Evolutionary conservation across 306 rosid genomes (phyloP).

Genomic region (Oxytropis ochrocephala): DNA sequence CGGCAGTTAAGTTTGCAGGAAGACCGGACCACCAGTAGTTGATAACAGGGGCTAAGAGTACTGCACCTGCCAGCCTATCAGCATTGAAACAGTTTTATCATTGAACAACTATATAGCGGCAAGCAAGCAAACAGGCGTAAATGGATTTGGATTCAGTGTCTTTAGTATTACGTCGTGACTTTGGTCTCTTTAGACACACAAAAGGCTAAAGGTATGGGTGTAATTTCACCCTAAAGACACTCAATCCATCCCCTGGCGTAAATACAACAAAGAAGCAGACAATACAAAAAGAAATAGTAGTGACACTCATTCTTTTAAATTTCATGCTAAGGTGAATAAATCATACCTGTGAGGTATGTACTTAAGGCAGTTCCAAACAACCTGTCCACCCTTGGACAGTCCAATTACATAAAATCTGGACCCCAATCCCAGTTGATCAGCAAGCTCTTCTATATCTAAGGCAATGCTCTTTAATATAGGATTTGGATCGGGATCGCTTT

Average conservation of each 20-base stretch:
- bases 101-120: background rate
- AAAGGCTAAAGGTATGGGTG: too few species aligned
- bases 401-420: conserved; percentile 71
- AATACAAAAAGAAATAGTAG: background rate
- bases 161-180: too few species aligned
- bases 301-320: background rate
- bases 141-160: too few species aligned
- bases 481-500: conserved; percentile 89
- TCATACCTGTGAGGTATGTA: conserved; percentile 81
- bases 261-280: background rate
- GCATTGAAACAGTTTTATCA: background rate
- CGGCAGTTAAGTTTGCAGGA: conserved; percentile 55
- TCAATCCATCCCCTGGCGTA: too few species aligned
- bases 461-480: conserved; percentile 64
- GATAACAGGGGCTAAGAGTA: conserved; percentile 53
- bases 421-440: conserved; percentile 70
- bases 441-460: conserved; percentile 79
- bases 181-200: too few species aligned
- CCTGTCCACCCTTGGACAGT: conserved; percentile 80
- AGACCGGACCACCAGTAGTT: conserved; percentile 86
- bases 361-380: conserved; percentile 70
- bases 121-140: background rate
- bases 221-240: too few species aligned
- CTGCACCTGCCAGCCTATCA: conserved; percentile 80
- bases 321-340: background rate